Conservation (phyloP, 306 rosid genomes). For the Pueraria montana region DNA sequence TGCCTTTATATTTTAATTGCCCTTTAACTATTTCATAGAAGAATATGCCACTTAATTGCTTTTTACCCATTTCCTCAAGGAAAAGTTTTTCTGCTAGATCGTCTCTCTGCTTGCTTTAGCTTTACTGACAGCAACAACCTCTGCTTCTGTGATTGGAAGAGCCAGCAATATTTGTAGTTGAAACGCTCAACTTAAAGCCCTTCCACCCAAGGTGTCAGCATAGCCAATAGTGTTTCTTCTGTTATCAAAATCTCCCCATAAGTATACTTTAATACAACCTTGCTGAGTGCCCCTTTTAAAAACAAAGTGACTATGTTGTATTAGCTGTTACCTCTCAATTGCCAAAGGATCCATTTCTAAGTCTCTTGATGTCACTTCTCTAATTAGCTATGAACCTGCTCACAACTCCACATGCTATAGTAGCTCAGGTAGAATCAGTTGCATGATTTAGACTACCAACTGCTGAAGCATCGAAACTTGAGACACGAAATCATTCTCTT, state of each 20-base stretch:
- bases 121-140: neutral
- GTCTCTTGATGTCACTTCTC: slow-evolving; percentile 5
- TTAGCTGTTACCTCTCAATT: slow-evolving; percentile 16
- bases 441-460: slow-evolving; percentile 18
- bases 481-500: neutral
- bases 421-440: neutral
- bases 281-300: neutral
- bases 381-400: slow-evolving; percentile 7
- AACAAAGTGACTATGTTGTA: neutral
- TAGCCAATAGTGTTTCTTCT: neutral
- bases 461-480: slow-evolving; percentile 20
- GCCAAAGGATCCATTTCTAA: slow-evolving; percentile 15
- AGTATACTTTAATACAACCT: neutral
- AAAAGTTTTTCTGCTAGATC: neutral
- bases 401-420: neutral
- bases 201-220: neutral
- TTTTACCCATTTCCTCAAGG: neutral
- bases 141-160: slow-evolving; percentile 9
- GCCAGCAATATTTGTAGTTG: neutral
- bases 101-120: neutral
- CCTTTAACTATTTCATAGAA: slow-evolving; percentile 27
- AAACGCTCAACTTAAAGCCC: slow-evolving; percentile 13
- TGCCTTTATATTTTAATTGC: neutral
- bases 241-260: neutral
- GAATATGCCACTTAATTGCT: neutral